Percentiles rank a stretch among this genome's conserved stretches.
Conservation (phyloP, 768 basidiomycete species). For the Tulasnella sp. region DNA sequence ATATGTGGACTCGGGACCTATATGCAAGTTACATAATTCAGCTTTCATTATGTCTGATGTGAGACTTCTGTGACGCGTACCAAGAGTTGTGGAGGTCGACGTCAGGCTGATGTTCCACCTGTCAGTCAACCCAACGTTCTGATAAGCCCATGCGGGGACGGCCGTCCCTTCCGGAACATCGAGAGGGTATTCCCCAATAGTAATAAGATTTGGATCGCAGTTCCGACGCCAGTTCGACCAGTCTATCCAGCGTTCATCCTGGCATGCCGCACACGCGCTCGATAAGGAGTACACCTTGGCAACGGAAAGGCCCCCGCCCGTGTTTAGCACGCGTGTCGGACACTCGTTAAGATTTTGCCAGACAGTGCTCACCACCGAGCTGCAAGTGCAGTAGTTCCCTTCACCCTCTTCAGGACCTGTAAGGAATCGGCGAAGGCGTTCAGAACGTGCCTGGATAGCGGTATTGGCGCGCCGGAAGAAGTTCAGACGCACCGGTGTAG, state of each 20-base stretch:
- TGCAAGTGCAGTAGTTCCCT: constrained; percentile 53
- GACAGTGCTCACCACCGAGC: constrained; percentile 47
- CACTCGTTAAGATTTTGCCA: neutral
- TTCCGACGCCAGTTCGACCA: constrained; percentile 42
- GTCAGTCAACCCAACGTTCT: constrained; percentile 49
- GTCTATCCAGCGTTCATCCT: constrained; percentile 49
- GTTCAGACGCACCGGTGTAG: constrained; percentile 1
- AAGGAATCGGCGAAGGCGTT: neutral
- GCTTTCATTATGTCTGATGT: neutral
- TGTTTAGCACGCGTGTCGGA: neutral
- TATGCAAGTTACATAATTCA: neutral
- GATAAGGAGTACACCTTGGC: constrained; percentile 52
- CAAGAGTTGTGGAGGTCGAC: constrained; percentile 4
- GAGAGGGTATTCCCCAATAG: constrained; percentile 50
- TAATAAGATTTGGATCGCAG: constrained; percentile 32
- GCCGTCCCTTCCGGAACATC: constrained; percentile 54
- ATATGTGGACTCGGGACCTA: constrained; percentile 32
- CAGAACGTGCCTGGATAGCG: neutral
- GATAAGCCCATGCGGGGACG: constrained; percentile 67
- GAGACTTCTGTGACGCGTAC: neutral
- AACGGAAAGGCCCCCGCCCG: neutral
- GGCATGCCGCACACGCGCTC: constrained; percentile 63
- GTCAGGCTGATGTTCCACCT: constrained; percentile 9
- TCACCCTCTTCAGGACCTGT: constrained; percentile 1
- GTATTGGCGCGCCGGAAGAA: neutral